Percentiles rank a stretch among this genome's conserved stretches.
Conservation (phyloP, 2,329 filamentous ascomycete genomes). For the Lasiodiplodia gonubiensis region DNA sequence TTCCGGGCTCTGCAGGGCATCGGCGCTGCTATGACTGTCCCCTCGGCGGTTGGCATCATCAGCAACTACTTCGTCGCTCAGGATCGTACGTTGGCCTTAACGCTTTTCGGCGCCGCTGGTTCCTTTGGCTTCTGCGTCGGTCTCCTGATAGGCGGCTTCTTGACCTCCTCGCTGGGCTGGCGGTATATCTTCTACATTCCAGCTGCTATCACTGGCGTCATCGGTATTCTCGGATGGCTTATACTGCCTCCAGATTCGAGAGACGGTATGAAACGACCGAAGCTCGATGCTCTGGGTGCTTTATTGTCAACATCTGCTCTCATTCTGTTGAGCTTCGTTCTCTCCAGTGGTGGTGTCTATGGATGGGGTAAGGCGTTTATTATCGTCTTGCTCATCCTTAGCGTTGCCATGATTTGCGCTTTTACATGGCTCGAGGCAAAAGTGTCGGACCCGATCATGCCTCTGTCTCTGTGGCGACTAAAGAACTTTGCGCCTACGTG, state of each 20-base stretch:
- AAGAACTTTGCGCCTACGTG: constrained; percentile 54
- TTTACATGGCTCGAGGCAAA: constrained; percentile 53
- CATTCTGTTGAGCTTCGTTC: constrained; percentile 53
- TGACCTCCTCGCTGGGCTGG: constrained; percentile 27
- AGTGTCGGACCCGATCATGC: constrained; percentile 54
- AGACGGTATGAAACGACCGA: constrained; percentile 41
- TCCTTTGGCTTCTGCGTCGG: constrained; percentile 46
- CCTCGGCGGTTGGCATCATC: constrained; percentile 55
- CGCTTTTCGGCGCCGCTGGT: constrained; percentile 49
- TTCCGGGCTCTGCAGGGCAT: constrained; percentile 55
- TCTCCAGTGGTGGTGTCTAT: constrained; percentile 53
- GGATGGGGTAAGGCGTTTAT: constrained; percentile 55
- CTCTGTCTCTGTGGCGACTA: constrained; percentile 53
- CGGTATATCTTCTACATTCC: constrained; percentile 30
- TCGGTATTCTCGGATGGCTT: constrained; percentile 39
- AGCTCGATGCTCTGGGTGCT: constrained; percentile 51
- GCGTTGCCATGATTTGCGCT: constrained; percentile 45
- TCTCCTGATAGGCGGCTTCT: constrained; percentile 29
- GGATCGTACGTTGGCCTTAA: constrained; percentile 47
- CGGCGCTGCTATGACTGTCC: constrained; percentile 54
- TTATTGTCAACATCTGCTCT: constrained; percentile 50
- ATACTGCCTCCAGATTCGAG: constrained; percentile 48
- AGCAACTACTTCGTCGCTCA: constrained; percentile 46
- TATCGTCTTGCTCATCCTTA: constrained; percentile 49
- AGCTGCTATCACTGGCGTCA: constrained; percentile 15